These are phyloP conservation scores for Musa schizocarpa DNA, from an alignment of 176 grass and related monocot genomes.

Conservation along the genomic window DNA sequence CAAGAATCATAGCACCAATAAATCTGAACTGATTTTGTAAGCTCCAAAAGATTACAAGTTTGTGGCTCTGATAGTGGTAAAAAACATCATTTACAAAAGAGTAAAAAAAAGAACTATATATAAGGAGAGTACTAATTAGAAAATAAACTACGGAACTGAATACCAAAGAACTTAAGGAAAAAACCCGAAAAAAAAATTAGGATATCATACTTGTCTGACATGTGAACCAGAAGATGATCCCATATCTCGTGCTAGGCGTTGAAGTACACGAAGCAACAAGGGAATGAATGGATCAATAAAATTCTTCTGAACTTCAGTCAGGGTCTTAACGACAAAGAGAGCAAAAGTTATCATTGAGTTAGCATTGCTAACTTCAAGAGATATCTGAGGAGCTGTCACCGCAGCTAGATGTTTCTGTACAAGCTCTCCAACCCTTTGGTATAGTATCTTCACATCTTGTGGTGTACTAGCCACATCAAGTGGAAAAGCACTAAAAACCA, in stretches of 20 bases:
- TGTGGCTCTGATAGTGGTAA: not conserved
- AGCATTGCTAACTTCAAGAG: conserved; percentile 66
- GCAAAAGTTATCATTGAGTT: conserved; percentile 88
- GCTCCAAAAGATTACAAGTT: not conserved
- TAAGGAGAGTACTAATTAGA: not conserved
- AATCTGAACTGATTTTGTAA: not conserved
- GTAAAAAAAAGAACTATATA: not conserved
- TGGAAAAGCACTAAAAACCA: conserved; percentile 88
- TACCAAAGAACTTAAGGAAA: too few species aligned
- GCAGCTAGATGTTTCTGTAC: conserved; percentile 82
- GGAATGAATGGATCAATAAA: conserved; percentile 71
- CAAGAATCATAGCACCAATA: not conserved
- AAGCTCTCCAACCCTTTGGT: conserved; percentile 76
- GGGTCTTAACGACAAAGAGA: conserved; percentile 69
- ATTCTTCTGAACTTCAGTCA: conserved; percentile 91
- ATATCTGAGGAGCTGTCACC: conserved; percentile 78
- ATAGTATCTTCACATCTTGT: conserved; percentile 69
- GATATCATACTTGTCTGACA: conserved; percentile 62
- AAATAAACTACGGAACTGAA: not conserved
- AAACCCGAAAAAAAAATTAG: too few species aligned
- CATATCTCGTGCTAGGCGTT: conserved; percentile 95
- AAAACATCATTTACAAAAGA: conserved; percentile 20
- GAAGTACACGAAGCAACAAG: conserved; percentile 76
- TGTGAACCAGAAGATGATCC: conserved; percentile 56
- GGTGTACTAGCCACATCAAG: conserved; percentile 77